Percentiles rank a stretch among this genome's conserved stretches.
Conservation (phyloP, 495 filamentous ascomycete genomes). For the Trichoderma reesei region DNA sequence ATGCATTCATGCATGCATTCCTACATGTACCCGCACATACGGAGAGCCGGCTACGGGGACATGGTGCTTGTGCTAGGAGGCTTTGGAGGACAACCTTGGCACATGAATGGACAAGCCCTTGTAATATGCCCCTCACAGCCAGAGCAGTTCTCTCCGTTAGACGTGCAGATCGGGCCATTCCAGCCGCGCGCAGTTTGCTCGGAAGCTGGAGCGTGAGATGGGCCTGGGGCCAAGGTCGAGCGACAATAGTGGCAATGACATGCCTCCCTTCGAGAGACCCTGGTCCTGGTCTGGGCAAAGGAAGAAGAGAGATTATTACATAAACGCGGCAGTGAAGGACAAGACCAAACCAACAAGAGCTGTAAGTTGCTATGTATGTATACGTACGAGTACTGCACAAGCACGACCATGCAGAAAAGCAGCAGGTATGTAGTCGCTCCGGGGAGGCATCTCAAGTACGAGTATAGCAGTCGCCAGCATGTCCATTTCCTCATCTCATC, state of each 20-base stretch:
- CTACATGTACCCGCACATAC: background rate
- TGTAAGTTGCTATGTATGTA: too few species aligned
- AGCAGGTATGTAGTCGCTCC: too few species aligned
- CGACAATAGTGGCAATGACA: background rate
- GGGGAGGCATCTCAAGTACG: too few species aligned
- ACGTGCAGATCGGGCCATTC: constrained; percentile 1
- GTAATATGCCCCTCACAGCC: background rate
- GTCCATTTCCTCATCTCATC: too few species aligned
- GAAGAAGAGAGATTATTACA: background rate
- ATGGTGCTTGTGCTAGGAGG: background rate
- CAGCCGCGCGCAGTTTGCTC: background rate
- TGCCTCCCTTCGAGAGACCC: background rate
- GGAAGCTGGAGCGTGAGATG: constrained; percentile 2
- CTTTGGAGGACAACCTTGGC: background rate
- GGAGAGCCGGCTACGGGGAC: background rate
- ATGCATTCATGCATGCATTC: background rate
- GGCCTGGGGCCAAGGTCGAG: background rate
- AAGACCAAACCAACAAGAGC: too few species aligned
- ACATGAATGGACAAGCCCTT: background rate
- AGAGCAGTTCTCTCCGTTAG: background rate
- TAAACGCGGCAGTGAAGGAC: background rate
- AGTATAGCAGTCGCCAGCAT: too few species aligned
- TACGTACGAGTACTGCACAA: too few species aligned
- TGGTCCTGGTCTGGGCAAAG: background rate
- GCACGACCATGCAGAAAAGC: too few species aligned